A percentile compares a stretch with the other conserved stretches of the same genome.
Evolutionary conservation across 192 early-diverging fungal genomes (phyloP).

Genomic region (Linnemannia exigua): DNA sequence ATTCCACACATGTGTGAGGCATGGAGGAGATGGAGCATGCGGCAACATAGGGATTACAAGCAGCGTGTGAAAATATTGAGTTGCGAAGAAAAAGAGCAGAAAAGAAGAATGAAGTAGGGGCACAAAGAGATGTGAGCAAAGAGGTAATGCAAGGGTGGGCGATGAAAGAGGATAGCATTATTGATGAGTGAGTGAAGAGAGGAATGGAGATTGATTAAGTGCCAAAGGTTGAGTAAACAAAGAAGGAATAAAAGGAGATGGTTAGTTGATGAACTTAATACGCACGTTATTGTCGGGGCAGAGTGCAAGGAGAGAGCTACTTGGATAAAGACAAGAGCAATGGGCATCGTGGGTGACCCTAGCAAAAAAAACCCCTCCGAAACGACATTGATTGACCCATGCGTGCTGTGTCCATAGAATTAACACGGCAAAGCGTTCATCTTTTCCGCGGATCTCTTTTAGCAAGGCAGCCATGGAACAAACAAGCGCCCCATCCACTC

Average conservation of each 20-base stretch:
- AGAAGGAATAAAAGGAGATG: neutral
- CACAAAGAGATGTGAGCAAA: too few species aligned
- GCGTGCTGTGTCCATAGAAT: neutral
- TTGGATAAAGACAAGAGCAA: neutral
- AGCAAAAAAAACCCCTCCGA: neutral
- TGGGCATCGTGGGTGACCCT: neutral
- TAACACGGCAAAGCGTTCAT: neutral
- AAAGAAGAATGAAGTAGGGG: neutral
- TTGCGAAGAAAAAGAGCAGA: neutral
- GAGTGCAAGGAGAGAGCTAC: neutral
- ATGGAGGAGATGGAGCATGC: neutral
- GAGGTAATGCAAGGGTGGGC: neutral
- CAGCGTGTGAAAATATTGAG: neutral
- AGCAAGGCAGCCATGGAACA: neutral
- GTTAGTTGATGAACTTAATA: neutral
- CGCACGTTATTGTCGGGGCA: neutral
- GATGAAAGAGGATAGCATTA: neutral
- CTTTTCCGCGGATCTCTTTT: neutral
- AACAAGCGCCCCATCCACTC: neutral
- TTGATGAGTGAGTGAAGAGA: neutral
- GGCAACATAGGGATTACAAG: neutral
- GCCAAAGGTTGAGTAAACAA: neutral
- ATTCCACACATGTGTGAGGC: neutral
- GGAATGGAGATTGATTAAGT: neutral
- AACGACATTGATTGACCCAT: neutral